Conservation (phyloP, 2,329 filamentous ascomycete species). For the Phyllosticta citribraziliensis region DNA sequence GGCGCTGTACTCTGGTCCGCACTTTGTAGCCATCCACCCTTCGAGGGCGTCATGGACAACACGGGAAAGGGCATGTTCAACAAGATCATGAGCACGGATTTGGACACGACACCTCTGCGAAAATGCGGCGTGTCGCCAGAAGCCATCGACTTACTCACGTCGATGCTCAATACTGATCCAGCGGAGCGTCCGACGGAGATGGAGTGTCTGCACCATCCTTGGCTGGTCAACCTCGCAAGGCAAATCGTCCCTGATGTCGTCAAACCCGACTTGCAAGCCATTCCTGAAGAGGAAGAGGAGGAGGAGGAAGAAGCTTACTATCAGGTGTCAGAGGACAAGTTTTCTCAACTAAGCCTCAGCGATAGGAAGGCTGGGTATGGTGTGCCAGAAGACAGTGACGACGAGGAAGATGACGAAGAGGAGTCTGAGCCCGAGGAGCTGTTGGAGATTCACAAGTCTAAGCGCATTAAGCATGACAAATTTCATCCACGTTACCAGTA, state of each 20-base stretch:
- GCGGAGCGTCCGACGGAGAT: slow-evolving; percentile 63
- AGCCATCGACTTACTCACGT: slow-evolving; percentile 63
- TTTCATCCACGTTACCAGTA: slow-evolving; percentile 29
- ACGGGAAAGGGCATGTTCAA: slow-evolving; percentile 71
- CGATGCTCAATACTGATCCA: slow-evolving; percentile 77
- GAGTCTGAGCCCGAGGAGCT: slow-evolving; percentile 16
- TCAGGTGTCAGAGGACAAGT: slow-evolving; percentile 19
- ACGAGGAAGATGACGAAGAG: slow-evolving; percentile 19
- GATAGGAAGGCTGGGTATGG: slow-evolving; percentile 32
- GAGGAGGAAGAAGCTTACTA: slow-evolving; percentile 32
- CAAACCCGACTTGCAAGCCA: slow-evolving; percentile 27
- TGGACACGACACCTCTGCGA: slow-evolving; percentile 58
- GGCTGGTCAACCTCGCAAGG: slow-evolving; percentile 48
- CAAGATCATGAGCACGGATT: slow-evolving; percentile 70
- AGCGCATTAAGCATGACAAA: slow-evolving; percentile 34
- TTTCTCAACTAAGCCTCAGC: slow-evolving; percentile 44
- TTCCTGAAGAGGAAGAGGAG: slow-evolving; percentile 50
- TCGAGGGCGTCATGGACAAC: slow-evolving; percentile 64
- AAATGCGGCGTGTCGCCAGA: slow-evolving; percentile 49
- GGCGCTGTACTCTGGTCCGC: slow-evolving; percentile 85
- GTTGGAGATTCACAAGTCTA: slow-evolving; percentile 30
- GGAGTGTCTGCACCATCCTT: slow-evolving; percentile 61
- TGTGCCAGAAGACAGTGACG: slow-evolving; percentile 17
- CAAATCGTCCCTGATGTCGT: slow-evolving; percentile 27
- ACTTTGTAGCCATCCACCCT: slow-evolving; percentile 71